A percentile compares a stretch with the other conserved stretches of the same genome.
Conservation (phyloP, 2,329 filamentous ascomycete species). For the Fusarium sp. region DNA sequence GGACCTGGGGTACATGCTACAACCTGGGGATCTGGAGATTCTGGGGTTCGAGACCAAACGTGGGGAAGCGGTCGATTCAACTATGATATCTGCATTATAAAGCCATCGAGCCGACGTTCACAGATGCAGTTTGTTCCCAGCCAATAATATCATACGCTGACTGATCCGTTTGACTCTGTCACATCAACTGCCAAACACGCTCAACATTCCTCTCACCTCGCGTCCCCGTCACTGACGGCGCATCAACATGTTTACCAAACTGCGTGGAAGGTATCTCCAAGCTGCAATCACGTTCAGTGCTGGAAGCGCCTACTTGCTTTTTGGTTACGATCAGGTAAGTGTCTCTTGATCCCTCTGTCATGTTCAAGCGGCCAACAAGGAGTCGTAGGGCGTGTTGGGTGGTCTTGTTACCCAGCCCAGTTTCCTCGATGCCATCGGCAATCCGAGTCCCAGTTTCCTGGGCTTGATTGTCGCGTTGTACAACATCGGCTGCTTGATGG, state of each 20-base stretch:
- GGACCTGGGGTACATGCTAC: background rate
- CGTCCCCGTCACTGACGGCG: background rate
- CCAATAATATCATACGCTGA: background rate
- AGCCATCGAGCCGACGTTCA: background rate
- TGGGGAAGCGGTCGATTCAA: background rate
- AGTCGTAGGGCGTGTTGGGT: conserved; percentile 7
- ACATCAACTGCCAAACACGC: background rate
- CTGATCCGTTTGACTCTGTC: background rate
- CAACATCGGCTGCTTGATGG: conserved; percentile 16
- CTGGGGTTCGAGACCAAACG: background rate
- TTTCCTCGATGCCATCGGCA: conserved; percentile 17
- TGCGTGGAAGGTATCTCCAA: conserved; percentile 4
- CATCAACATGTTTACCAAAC: background rate
- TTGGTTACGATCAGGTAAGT: conserved; percentile 21
- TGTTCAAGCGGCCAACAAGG: background rate
- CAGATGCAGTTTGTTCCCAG: background rate
- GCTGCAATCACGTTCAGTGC: conserved; percentile 14
- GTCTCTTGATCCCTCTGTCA: background rate
- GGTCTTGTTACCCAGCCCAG: conserved; percentile 18
- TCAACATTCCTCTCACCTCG: background rate
- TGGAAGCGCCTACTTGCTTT: conserved; percentile 18
- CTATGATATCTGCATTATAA: background rate
- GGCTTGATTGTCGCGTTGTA: conserved; percentile 23
- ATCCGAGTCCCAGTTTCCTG: conserved; percentile 15
- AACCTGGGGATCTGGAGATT: background rate